Conservation (phyloP, 495 filamentous ascomycete species). For the Penicillium roqueforti region DNA sequence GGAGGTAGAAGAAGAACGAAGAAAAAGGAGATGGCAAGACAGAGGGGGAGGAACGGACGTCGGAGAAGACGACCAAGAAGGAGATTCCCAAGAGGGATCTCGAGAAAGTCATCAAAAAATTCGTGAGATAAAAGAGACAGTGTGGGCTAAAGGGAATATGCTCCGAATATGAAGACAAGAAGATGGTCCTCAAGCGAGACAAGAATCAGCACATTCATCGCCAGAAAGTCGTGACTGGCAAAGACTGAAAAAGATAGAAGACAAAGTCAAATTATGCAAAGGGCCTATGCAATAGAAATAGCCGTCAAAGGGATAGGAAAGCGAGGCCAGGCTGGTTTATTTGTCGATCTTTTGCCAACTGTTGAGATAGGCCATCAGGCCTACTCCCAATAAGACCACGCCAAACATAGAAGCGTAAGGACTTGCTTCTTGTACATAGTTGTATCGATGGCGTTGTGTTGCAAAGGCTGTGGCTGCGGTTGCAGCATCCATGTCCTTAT, state of each 20-base stretch:
- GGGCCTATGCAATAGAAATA: conserved; percentile 21
- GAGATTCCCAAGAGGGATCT: background rate
- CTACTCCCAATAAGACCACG: conserved; percentile 84
- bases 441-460: conserved; percentile 35
- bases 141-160: conserved; percentile 21
- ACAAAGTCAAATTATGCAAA: conserved; percentile 30
- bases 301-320: conserved; percentile 14
- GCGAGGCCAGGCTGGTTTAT: conserved; percentile 30
- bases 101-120: conserved; percentile 5
- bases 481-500: conserved; percentile 37
- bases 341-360: conserved; percentile 71
- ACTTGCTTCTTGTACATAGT: conserved; percentile 58
- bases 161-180: conserved; percentile 18
- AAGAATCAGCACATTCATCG: conserved; percentile 25
- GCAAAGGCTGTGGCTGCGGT: conserved; percentile 37
- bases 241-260: conserved; percentile 27
- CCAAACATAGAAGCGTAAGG: conserved; percentile 86
- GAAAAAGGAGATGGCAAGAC: conserved; percentile 9
- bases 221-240: conserved; percentile 43
- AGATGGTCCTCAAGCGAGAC: conserved; percentile 18
- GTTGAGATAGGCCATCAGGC: conserved; percentile 93
- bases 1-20: conserved; percentile 12
- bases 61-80: background rate
- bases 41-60: conserved; percentile 7
- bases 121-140: conserved; percentile 20